Base-by-base conservation (phyloP, 257 asterid species). In the Datura wrightii region DNA sequence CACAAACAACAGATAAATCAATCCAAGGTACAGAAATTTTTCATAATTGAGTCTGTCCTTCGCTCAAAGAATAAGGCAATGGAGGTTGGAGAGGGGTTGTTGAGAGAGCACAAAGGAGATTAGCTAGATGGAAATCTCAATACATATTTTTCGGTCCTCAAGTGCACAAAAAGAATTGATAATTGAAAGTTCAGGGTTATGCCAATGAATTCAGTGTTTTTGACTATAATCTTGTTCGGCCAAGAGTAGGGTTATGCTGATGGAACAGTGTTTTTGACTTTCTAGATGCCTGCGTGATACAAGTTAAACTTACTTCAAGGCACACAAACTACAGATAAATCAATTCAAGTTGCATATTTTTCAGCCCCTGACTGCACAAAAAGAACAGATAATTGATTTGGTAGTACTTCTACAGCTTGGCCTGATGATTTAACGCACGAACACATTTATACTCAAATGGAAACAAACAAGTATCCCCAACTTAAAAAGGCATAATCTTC, bases 401-500 rank as follows among this genome's bases (percentile, higher is more conserved):
- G 56, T 34, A 48, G 60, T 50, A 74, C 80, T 19, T 24, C 60
- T 74, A 15, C 72, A 74, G 44, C 60, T 48, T n/a, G 80, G 10
- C 80, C 41, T 41, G 54, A 71, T 71, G 39, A 74, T 42, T 44
- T 5, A 44, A 24, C 42, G 3, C 18, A 72, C n/a, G 10, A 42
- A 11, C 15, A 3, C n/a, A 74, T 46, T 46, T 19, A 48, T 74
- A 74, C 80, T 74, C 34, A 3, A 69, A 74, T 0, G 44, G 48
- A 19, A 74, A 19, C 81, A 46, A 11, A 48, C 81, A 48, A 74
- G 42, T 69, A 74, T 48, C n/a, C n/a, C 80, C 41, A 19, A 44
- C 55, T n/a, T 72, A 72, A 71, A 44, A 44, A 72, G 58, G 80
- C 5, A 72, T 44, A 72, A 72, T 19, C 39, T 44, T 72, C 48